These are phyloP conservation scores for Fusarium buharicum DNA, from an alignment of 2,329 filamentous ascomycete species.

Conservation along the genomic window DNA sequence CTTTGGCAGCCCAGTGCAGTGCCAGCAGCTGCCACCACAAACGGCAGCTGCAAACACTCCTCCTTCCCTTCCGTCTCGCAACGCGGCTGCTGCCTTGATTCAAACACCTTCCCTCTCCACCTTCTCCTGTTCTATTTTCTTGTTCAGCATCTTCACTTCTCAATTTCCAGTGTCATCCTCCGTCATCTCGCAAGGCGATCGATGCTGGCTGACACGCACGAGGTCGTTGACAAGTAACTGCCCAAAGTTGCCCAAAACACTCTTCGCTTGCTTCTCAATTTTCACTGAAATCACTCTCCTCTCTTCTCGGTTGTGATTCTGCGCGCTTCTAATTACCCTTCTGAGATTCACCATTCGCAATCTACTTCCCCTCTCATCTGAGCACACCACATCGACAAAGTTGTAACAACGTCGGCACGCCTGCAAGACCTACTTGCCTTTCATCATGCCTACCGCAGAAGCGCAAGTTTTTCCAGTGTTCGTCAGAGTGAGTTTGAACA, in stretches of 20 bases:
- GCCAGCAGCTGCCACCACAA: slow-evolving; percentile 11
- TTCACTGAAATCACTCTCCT: neutral
- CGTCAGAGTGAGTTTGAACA: slow-evolving; percentile 13
- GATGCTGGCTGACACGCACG: neutral
- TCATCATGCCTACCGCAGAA: slow-evolving; percentile 3
- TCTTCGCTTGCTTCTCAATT: neutral
- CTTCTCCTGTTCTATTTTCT: neutral
- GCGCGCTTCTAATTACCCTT: neutral
- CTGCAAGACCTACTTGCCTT: neutral
- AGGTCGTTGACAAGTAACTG: neutral
- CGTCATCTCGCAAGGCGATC: neutral
- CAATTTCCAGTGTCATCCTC: neutral
- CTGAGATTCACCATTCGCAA: neutral
- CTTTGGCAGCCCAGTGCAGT: too few species aligned
- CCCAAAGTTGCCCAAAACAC: neutral
- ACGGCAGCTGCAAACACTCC: slow-evolving; percentile 13
- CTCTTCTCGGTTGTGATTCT: too few species aligned
- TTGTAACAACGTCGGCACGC: neutral
- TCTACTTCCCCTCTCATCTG: neutral
- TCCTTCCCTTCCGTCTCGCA: slow-evolving; percentile 4
- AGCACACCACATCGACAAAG: neutral
- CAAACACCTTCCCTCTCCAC: neutral
- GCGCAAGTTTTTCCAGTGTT: neutral
- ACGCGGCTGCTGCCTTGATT: slow-evolving; percentile 6
- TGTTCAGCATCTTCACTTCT: neutral